phyloP scores from a whole-genome alignment of 2,329 filamentous ascomycete species.

The Pseudogymnoascus sp. region DNA sequence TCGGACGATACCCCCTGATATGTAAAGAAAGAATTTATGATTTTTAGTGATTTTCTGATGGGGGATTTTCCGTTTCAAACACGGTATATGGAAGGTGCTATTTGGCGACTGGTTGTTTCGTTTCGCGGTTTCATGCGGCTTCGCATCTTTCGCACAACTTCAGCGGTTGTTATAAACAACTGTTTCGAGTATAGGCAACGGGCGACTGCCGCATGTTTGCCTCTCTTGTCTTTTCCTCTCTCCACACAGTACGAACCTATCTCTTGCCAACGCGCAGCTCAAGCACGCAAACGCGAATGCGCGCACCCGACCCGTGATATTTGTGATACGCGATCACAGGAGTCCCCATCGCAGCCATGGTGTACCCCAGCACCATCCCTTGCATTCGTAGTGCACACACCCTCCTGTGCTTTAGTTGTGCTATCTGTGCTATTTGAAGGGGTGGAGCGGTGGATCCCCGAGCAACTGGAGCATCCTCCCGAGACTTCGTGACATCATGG shows the following conservation, averaged over 20 bases:
- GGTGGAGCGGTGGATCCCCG: conserved; percentile 1
- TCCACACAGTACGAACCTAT: neutral
- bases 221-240: neutral
- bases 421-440: neutral
- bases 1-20: conserved; percentile 4
- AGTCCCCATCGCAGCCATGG: neutral
- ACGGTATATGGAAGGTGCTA: neutral
- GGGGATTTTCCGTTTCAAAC: neutral
- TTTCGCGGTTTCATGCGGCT: neutral
- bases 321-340: conserved; percentile 6
- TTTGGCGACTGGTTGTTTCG: neutral
- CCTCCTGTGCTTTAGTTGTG: neutral
- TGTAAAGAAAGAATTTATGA: neutral
- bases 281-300: neutral
- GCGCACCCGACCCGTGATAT: neutral
- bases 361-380: neutral
- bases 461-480: neutral
- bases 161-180: neutral
- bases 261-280: neutral
- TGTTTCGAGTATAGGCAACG: neutral
- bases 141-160: neutral
- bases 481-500: neutral
- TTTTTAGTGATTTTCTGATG: neutral
- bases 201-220: neutral
- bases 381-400: neutral